Evolutionary conservation across 192 early-diverging fungal species (phyloP), one percentile per base, ranked within the genome.

Genomic region (Coemansia pectinata): DNA sequence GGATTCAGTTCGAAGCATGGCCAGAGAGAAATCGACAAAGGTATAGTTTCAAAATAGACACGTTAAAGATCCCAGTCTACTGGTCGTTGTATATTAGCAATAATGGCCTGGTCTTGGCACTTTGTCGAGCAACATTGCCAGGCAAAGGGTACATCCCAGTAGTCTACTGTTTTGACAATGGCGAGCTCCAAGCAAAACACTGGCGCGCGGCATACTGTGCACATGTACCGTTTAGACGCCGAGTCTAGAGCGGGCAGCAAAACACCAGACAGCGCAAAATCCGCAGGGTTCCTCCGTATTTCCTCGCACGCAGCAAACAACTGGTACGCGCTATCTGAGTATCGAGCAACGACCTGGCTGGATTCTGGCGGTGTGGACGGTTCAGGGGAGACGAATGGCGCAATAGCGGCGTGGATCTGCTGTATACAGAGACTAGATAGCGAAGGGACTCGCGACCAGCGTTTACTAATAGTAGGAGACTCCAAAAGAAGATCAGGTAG

Each of bases 51-150:
- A 14, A n/a, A 27, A 36, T 15, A 34, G 29, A 33, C 27, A 60
- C 1, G 33, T 40, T 40, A 61, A 17, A 61, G 34, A 40, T 61
- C 55, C 55, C 55, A 58, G 15, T 58, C 55, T 33, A 58, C 52
- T 10, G 21, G 29, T 61, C 4, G 34, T n/a, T 40, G 8, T 21
- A 39, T 17, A 39, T 21, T 58, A 5, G 38, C 59, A 1, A 5
- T 3, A 21, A 57, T 19, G 10, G 66, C 66, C 25, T 19, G 34
- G 62, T 70, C 63, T 15, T 70, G 79, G 15, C 79, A 82, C n/a
- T 47, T 29, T 7, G 71, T 64, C 15, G 79, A 78, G 65, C 81
- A 83, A 62, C 81, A 83, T 23, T 70, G 68, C 76, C 75, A 83
- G 2, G 31, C 55, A n/a, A 75, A 68, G 1, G 80, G 80, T 21